phyloP scores from a whole-genome alignment of 108 stramenopile species.

The Skeletonema potamos region DNA sequence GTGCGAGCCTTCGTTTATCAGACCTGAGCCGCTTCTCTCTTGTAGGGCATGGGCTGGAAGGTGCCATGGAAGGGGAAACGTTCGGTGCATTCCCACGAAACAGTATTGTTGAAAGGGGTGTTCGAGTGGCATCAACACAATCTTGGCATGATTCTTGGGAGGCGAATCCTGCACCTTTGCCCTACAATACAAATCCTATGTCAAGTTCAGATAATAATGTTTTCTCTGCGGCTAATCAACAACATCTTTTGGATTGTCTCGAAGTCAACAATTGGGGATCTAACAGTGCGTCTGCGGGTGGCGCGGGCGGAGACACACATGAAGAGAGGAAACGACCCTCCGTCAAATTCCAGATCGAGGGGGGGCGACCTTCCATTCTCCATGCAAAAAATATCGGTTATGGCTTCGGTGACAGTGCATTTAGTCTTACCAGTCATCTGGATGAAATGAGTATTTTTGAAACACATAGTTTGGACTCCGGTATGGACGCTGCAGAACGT shows the following conservation, averaged over 20 bases:
- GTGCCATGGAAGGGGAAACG: not conserved
- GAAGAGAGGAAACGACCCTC: slow-evolving; percentile 6
- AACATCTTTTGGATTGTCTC: not conserved
- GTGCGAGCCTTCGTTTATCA: not conserved
- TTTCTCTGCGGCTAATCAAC: slow-evolving; percentile 7
- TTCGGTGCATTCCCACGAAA: not conserved
- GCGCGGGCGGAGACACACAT: not conserved
- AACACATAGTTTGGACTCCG: slow-evolving; percentile 37
- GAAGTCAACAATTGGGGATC: not conserved
- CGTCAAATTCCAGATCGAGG: slow-evolving; percentile 12
- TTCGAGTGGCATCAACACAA: not conserved
- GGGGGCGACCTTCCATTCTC: not conserved
- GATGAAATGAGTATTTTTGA: slow-evolving; percentile 33
- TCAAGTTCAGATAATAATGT: not conserved
- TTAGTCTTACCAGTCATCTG: slow-evolving; percentile 23
- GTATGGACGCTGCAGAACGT: slow-evolving; percentile 43
- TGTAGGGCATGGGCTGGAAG: not conserved
- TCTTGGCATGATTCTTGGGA: slow-evolving; percentile 13
- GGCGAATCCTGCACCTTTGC: slow-evolving; percentile 5
- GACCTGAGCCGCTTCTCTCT: not conserved
- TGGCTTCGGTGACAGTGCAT: slow-evolving; percentile 8
- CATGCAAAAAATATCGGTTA: not conserved
- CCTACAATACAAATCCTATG: slow-evolving; percentile 10
- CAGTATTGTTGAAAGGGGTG: not conserved
- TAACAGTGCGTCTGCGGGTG: not conserved